Percentiles rank a stretch among this genome's conserved stretches.
phyloP scores from a whole-genome alignment of 495 filamentous ascomycete species.

The Bryoglossum gracile region DNA sequence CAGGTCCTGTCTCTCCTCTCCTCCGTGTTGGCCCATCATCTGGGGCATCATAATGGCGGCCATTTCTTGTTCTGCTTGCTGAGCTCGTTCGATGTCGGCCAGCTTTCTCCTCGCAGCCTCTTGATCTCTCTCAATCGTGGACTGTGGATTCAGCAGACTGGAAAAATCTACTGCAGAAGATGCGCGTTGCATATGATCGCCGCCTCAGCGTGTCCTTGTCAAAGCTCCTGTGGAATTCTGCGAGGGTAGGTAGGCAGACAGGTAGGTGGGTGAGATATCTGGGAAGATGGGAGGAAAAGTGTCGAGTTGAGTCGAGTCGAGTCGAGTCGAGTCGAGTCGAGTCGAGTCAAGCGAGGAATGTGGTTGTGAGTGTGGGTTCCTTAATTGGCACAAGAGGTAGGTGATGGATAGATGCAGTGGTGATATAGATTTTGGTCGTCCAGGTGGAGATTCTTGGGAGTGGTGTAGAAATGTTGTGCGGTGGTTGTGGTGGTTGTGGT shows the following conservation, averaged over 20 bases:
- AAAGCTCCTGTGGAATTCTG: not conserved
- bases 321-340: not conserved
- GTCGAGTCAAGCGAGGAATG: not conserved
- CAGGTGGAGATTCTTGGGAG: too few species aligned
- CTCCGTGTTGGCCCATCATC: conserved; percentile 17
- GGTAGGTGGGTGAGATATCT: not conserved
- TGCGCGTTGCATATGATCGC: conserved; percentile 52
- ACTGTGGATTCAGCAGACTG: conserved; percentile 54
- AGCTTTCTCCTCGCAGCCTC: conserved; percentile 23
- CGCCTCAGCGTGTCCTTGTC: conserved; percentile 18
- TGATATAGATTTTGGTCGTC: not conserved
- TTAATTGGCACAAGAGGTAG: not conserved
- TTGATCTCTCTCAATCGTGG: conserved; percentile 18
- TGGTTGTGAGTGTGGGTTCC: not conserved
- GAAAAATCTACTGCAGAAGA: conserved; percentile 52
- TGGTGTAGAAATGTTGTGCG: not conserved
- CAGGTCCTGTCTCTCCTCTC: conserved; percentile 50
- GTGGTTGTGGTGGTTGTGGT: not conserved
- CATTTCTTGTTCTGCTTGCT: conserved; percentile 22
- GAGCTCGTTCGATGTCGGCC: conserved; percentile 15
- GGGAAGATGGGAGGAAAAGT: not conserved
- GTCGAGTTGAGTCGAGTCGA: not conserved
- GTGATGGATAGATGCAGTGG: not conserved
- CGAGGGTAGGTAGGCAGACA: not conserved
- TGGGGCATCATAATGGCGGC: conserved; percentile 24